Evolutionary conservation across 805 yeast genomes (phyloP).

Genomic region (Candida maesae): DNA sequence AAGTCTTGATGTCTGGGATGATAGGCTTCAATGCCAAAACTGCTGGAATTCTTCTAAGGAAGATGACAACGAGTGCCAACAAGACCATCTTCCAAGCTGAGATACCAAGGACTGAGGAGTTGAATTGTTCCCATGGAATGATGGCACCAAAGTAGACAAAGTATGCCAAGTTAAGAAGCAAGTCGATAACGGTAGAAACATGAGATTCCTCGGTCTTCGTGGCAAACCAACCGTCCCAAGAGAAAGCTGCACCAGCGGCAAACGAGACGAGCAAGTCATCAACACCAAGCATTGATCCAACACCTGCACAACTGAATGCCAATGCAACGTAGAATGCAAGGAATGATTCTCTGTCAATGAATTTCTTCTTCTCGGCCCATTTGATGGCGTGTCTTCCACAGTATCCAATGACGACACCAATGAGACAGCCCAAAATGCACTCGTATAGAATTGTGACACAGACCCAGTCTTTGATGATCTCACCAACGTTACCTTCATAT

Average conservation of each 20-base stretch:
- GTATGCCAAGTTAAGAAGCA: constrained; percentile 76
- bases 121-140: constrained; percentile 82
- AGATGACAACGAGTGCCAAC: constrained; percentile 67
- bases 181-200: constrained; percentile 86
- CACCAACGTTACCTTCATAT: constrained; percentile 61
- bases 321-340: constrained; percentile 79
- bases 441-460: constrained; percentile 73
- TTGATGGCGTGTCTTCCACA: constrained; percentile 65
- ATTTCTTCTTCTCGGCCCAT: constrained; percentile 61
- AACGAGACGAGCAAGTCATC: constrained; percentile 88
- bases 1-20: constrained; percentile 81
- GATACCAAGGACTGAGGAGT: constrained; percentile 56
- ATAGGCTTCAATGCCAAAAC: constrained; percentile 70
- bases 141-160: constrained; percentile 90
- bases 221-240: constrained; percentile 93
- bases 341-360: constrained; percentile 87
- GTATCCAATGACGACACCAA: constrained; percentile 74
- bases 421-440: constrained; percentile 71
- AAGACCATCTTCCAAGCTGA: constrained; percentile 77
- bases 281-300: constrained; percentile 82
- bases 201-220: constrained; percentile 78
- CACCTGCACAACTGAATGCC: constrained; percentile 82
- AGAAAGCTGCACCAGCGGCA: constrained; percentile 89
- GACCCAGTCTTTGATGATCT: constrained; percentile 78
- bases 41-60: constrained; percentile 80